Evolutionary conservation across 192 early-diverging fungal genomes (phyloP).

Genomic region (Gaertneriomyces sp.): DNA sequence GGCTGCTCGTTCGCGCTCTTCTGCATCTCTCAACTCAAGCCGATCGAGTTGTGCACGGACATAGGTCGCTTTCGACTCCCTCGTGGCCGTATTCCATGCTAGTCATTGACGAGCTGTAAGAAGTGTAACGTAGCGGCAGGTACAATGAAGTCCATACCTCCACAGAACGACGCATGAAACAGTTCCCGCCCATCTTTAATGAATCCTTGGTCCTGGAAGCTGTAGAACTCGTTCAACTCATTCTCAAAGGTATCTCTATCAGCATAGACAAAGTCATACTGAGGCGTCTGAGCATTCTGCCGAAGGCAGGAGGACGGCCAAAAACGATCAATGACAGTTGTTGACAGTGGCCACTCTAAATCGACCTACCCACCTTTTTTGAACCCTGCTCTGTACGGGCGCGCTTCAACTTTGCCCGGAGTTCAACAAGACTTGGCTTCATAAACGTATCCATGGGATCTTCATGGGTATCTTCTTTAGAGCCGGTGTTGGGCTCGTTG

Average conservation of each 20-base stretch:
- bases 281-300: not conserved
- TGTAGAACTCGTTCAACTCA: slow-evolving; percentile 53
- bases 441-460: no score
- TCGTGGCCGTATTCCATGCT: slow-evolving; percentile 19
- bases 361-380: no score
- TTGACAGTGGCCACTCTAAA: no score
- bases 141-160: not conserved
- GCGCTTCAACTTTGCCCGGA: no score
- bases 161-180: slow-evolving; percentile 28
- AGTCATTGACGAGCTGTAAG: not conserved
- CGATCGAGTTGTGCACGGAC: slow-evolving; percentile 54
- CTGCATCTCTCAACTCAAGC: slow-evolving; percentile 51
- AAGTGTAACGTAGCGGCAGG: not conserved
- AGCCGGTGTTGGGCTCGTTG: no score
- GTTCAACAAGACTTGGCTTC: no score
- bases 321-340: not conserved
- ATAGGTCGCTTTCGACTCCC: slow-evolving; percentile 21
- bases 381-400: no score
- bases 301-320: no score
- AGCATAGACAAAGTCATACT: slow-evolving; percentile 44
- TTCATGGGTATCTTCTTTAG: no score
- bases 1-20: slow-evolving; percentile 48
- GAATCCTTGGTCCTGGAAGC: slow-evolving; percentile 34
- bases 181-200: slow-evolving; percentile 29
- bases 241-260: slow-evolving; percentile 44